Evolutionary conservation across 768 basidiomycete genomes (phyloP).

Genomic region (Dacryopinax primogenitus): DNA sequence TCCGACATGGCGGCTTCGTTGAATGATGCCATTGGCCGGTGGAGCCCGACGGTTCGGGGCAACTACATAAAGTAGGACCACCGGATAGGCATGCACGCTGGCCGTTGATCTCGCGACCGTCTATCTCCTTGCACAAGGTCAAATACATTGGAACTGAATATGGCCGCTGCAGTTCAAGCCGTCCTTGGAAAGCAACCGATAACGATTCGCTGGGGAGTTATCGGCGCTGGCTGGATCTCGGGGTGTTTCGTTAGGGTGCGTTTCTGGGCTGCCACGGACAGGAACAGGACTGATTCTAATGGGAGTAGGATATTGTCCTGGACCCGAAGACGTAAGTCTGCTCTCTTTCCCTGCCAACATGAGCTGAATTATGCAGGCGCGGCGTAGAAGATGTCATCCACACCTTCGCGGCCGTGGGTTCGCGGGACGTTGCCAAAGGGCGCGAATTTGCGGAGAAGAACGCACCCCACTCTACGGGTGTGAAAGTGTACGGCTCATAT

Average conservation of each 20-base stretch:
- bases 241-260: conserved; percentile 51
- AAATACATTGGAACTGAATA: background rate
- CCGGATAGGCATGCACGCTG: too few relatives aligned
- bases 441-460: conserved; percentile 49
- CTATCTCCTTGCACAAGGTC: too few relatives aligned
- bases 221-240: conserved; percentile 69
- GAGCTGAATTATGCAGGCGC: conserved; percentile 26
- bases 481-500: conserved; percentile 63
- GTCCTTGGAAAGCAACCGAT: conserved; percentile 9
- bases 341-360: background rate
- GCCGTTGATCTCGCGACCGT: too few relatives aligned
- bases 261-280: background rate
- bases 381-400: conserved; percentile 24
- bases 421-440: conserved; percentile 56
- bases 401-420: conserved; percentile 50
- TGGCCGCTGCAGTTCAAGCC: conserved; percentile 6
- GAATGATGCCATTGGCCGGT: too few relatives aligned
- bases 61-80: too few relatives aligned
- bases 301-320: conserved; percentile 51
- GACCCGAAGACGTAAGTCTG: conserved; percentile 56
- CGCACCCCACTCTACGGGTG: conserved; percentile 38
- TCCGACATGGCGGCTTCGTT: too few relatives aligned
- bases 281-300: background rate
- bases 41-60: too few relatives aligned
- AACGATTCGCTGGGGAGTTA: conserved; percentile 66